Percentiles rank a stretch among this genome's conserved stretches.
phyloP scores from a whole-genome alignment of 73 alveolate genomes.

The Uronychia setigera region DNA sequence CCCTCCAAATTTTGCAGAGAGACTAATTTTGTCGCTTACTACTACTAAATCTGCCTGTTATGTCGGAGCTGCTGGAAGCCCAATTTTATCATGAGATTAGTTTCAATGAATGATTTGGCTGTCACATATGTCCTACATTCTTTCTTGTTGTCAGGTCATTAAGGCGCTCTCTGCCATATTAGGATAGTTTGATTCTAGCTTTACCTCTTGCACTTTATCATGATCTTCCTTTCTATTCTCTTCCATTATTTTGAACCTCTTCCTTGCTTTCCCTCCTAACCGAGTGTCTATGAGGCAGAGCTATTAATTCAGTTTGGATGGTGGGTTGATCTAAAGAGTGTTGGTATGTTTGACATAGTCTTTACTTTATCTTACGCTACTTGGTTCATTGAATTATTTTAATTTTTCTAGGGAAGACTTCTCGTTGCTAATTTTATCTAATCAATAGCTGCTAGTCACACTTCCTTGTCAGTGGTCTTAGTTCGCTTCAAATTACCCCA shows the following conservation, averaged over 20 bases:
- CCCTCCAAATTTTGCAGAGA: not conserved
- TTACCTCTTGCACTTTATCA: not conserved
- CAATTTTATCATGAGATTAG: not conserved
- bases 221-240: not conserved
- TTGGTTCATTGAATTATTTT: too few species aligned
- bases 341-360: not conserved
- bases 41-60: not conserved
- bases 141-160: not conserved
- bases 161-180: not conserved
- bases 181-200: not conserved
- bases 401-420: not conserved
- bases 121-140: not conserved
- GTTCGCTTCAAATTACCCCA: not conserved
- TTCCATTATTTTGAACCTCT: not conserved
- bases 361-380: not conserved
- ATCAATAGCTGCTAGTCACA: not conserved
- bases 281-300: conserved; percentile 1
- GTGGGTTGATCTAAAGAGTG: too few species aligned
- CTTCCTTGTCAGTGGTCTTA: not conserved
- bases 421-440: not conserved
- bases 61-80: not conserved
- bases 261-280: not conserved
- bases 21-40: not conserved
- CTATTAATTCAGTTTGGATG: not conserved
- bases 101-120: not conserved